phyloP scores from a whole-genome alignment of 2,329 filamentous ascomycete species.

The Leptographium galeiforme region DNA sequence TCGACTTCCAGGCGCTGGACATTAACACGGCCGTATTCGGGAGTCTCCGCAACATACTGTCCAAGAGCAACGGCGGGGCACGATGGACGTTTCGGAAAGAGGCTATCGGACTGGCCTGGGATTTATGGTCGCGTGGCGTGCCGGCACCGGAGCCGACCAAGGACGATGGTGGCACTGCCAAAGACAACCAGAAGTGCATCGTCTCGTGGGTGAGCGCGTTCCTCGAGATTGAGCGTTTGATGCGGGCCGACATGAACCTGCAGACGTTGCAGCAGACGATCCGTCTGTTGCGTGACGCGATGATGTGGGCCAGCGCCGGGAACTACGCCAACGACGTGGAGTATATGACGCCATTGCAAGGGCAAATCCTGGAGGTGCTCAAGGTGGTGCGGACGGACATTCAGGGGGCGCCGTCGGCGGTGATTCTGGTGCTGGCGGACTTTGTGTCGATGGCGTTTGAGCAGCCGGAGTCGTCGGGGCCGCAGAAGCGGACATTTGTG shows the following conservation, averaged over 20 bases:
- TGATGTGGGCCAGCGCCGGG: slow-evolving; percentile 55
- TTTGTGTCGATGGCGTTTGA: slow-evolving; percentile 59
- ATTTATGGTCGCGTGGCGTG: slow-evolving; percentile 55
- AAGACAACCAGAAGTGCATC: slow-evolving; percentile 69
- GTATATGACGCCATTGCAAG: slow-evolving; percentile 59
- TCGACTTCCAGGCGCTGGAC: slow-evolving; percentile 51
- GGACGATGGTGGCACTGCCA: slow-evolving; percentile 16
- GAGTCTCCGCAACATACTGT: slow-evolving; percentile 51
- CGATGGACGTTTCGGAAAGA: slow-evolving; percentile 31
- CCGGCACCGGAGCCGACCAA: slow-evolving; percentile 28
- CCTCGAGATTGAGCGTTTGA: slow-evolving; percentile 64
- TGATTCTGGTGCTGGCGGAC: slow-evolving; percentile 56
- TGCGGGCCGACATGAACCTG: slow-evolving; percentile 48
- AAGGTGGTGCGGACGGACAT: slow-evolving; percentile 55
- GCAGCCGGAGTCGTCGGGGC: slow-evolving; percentile 15
- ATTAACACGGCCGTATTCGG: slow-evolving; percentile 61
- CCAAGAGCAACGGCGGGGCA: slow-evolving; percentile 28
- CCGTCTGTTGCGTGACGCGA: slow-evolving; percentile 53
- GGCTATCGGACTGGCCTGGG: slow-evolving; percentile 52
- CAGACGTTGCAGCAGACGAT: slow-evolving; percentile 56
- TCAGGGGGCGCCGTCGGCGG: slow-evolving; percentile 48
- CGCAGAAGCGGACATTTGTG: slow-evolving; percentile 62
- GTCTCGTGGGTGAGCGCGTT: slow-evolving; percentile 70
- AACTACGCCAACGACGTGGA: slow-evolving; percentile 62
- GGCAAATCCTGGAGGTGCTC: slow-evolving; percentile 52